These are phyloP conservation scores for Aspergillus sp. DNA, from an alignment of 2,329 filamentous ascomycete genomes.

Conservation along the genomic window DNA sequence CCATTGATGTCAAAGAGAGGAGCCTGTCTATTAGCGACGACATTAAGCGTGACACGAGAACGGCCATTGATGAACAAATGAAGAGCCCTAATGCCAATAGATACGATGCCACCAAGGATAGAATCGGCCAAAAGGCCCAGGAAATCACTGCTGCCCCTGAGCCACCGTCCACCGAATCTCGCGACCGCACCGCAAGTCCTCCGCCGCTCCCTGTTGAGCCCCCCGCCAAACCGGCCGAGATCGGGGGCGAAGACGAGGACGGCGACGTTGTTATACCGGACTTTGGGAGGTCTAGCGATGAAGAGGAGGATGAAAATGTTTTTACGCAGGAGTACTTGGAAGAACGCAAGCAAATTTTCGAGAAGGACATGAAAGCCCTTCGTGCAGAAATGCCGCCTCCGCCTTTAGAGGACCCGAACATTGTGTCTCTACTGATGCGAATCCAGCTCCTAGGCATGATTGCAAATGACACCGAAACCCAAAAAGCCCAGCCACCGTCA, in stretches of 20 bases:
- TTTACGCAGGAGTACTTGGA: constrained; percentile 50
- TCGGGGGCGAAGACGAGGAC: constrained; percentile 5
- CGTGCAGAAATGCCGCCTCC: constrained; percentile 44
- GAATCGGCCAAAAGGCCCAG: background rate
- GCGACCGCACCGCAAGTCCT: constrained; percentile 1
- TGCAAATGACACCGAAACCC: constrained; percentile 32
- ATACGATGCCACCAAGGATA: constrained; percentile 4
- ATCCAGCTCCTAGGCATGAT: constrained; percentile 48
- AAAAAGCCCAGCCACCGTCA: constrained; percentile 14
- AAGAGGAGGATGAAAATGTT: constrained; percentile 47
- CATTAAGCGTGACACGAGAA: constrained; percentile 14
- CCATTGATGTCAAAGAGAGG: constrained; percentile 29
- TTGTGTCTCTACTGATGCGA: constrained; percentile 42
- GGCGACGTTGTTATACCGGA: constrained; percentile 30
- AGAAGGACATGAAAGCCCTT: constrained; percentile 45
- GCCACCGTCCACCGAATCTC: background rate
- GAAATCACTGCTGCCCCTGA: constrained; percentile 6
- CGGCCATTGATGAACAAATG: constrained; percentile 15
- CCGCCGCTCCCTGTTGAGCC: constrained; percentile 2
- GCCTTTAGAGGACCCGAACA: constrained; percentile 42
- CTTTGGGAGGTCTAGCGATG: constrained; percentile 39
- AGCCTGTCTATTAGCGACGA: constrained; percentile 20
- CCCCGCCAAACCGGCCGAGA: constrained; percentile 1
- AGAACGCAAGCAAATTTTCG: constrained; percentile 45
- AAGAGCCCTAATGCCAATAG: constrained; percentile 17